Evolutionary conservation across 768 basidiomycete species (phyloP).

Genomic region (Agaricus subrufescens): DNA sequence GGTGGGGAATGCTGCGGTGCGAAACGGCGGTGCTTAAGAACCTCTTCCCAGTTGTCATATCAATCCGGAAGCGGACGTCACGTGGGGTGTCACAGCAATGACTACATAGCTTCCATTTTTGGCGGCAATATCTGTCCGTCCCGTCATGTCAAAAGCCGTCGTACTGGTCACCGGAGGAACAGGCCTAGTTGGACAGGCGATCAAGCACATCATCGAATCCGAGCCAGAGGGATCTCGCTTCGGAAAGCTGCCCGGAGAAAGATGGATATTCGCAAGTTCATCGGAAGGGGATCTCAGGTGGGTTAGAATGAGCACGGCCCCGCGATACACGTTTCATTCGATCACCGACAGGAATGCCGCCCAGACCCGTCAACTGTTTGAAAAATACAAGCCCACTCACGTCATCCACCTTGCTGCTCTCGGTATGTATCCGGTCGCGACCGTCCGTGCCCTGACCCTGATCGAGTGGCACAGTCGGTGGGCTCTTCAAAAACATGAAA

Average conservation of each 20-base stretch:
- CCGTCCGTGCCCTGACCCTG: background rate
- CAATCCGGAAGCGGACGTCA: background rate
- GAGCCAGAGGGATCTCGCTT: conserved; percentile 78
- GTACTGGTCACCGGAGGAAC: conserved; percentile 82
- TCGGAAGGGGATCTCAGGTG: conserved; percentile 85
- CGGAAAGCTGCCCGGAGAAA: conserved; percentile 71
- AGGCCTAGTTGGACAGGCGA: conserved; percentile 85
- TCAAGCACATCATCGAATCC: conserved; percentile 71
- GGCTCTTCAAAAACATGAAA: conserved; percentile 94
- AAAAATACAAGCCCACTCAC: conserved; percentile 91
- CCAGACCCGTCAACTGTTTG: conserved; percentile 70
- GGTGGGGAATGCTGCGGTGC: background rate
- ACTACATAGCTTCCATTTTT: background rate
- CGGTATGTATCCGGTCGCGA: conserved; percentile 43
- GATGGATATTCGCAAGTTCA: conserved; percentile 80
- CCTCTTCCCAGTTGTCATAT: background rate
- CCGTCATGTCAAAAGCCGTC: conserved; percentile 34
- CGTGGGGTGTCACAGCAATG: conserved; percentile 3
- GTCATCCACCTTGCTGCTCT: conserved; percentile 95
- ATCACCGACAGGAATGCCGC: conserved; percentile 50
- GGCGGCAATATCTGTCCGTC: background rate
- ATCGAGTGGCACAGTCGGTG: conserved; percentile 60
- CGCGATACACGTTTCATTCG: background rate
- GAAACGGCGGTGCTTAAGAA: background rate
- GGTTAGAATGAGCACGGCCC: background rate